Conservation (phyloP, 2,329 filamentous ascomycete genomes). For the Ciborinia camelliae region DNA sequence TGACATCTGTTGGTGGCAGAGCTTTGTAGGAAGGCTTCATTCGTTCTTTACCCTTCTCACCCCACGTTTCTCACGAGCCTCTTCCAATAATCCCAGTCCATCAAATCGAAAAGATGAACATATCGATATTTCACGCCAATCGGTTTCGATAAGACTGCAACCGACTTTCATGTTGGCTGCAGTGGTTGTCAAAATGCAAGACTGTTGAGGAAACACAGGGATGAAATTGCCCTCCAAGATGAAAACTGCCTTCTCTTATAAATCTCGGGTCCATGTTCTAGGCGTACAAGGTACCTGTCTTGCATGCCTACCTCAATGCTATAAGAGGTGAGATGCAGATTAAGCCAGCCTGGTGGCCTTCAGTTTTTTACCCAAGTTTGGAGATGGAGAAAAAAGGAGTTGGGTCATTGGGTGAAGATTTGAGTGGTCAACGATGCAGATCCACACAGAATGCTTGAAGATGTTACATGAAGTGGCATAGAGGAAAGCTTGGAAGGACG, state of each 20-base stretch:
- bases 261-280: conserved; percentile 2
- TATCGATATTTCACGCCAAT: not conserved
- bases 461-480: not conserved
- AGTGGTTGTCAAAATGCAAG: conserved; percentile 1
- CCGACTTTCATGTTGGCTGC: not conserved
- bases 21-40: conserved; percentile 1
- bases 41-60: not conserved
- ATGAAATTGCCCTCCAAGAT: conserved; percentile 1
- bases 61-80: conserved; percentile 16
- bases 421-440: conserved; percentile 7
- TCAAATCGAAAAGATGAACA: not conserved
- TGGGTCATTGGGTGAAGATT: not conserved
- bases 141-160: not conserved
- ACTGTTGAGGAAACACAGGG: conserved; percentile 1
- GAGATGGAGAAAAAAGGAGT: conserved; percentile 2
- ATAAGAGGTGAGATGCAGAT: conserved; percentile 13
- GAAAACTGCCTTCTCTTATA: not conserved
- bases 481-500: not conserved
- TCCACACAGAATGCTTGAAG: not conserved
- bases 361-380: conserved; percentile 2
- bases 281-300: not conserved
- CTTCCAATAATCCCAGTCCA: not conserved
- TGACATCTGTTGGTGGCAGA: conserved; percentile 10
- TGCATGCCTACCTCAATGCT: conserved; percentile 3
- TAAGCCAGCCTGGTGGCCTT: conserved; percentile 10